These are phyloP conservation scores for Fonsecaea monophora DNA, from an alignment of 2,329 filamentous ascomycete species.

Conservation along the genomic window DNA sequence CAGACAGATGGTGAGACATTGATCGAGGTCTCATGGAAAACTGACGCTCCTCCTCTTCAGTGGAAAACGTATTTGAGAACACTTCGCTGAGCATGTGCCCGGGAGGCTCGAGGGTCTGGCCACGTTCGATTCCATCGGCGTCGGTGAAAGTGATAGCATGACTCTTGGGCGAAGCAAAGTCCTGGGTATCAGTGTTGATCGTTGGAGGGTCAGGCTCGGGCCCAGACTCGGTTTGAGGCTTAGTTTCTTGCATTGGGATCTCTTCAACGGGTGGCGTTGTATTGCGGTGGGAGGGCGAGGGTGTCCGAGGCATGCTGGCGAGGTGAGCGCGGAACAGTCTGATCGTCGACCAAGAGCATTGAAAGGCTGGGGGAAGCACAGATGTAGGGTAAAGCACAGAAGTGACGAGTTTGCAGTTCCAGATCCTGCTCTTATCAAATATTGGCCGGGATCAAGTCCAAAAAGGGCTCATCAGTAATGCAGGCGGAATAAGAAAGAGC, in stretches of 20 bases:
- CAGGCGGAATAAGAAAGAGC: neutral
- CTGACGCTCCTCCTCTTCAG: slow-evolving; percentile 17
- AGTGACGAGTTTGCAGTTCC: neutral
- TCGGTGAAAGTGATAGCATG: slow-evolving; percentile 27
- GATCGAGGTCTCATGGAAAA: slow-evolving; percentile 32
- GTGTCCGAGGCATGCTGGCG: slow-evolving; percentile 19
- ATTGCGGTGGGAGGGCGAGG: slow-evolving; percentile 11
- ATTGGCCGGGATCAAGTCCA: slow-evolving; percentile 4
- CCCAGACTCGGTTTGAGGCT: slow-evolving; percentile 13
- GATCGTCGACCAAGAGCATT: slow-evolving; percentile 1
- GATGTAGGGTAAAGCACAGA: neutral
- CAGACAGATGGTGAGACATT: slow-evolving; percentile 39
- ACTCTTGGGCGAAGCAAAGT: slow-evolving; percentile 30
- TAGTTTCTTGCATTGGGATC: slow-evolving; percentile 16
- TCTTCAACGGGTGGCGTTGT: slow-evolving; percentile 20
- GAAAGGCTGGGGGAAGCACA: neutral
- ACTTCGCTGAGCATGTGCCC: slow-evolving; percentile 25
- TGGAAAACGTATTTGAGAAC: slow-evolving; percentile 22
- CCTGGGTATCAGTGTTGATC: slow-evolving; percentile 26
- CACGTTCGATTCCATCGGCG: slow-evolving; percentile 19
- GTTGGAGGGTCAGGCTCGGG: slow-evolving; percentile 10
- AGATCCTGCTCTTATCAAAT: slow-evolving; percentile 6
- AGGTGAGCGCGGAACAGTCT: neutral
- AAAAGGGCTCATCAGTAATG: slow-evolving; percentile 18
- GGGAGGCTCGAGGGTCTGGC: slow-evolving; percentile 26